These are phyloP conservation scores for Leccinum subtestaceum DNA, from an alignment of 768 basidiomycete species.

Conservation along the genomic window DNA sequence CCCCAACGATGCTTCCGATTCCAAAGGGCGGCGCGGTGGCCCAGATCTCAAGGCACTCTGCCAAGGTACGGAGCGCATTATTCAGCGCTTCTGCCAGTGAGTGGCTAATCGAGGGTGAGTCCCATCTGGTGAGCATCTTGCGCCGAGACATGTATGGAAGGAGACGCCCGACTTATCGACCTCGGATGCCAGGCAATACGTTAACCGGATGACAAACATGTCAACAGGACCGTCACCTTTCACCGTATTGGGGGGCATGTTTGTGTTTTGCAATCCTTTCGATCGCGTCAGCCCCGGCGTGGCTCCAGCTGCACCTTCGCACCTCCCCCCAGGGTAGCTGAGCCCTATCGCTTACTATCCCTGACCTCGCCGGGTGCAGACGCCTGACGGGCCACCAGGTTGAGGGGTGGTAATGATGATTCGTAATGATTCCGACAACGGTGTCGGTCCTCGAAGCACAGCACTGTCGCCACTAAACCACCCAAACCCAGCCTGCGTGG, in stretches of 20 bases:
- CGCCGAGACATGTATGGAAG: conserved; percentile 19
- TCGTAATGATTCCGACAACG: not conserved
- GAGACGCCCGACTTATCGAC: conserved; percentile 3
- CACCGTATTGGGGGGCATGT: not conserved
- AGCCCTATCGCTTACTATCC: not conserved
- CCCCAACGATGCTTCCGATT: conserved; percentile 9
- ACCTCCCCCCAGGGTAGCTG: not conserved
- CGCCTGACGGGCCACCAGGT: not conserved
- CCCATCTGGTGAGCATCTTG: conserved; percentile 13
- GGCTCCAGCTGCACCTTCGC: not conserved
- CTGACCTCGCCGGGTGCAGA: not conserved
- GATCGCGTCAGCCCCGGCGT: not conserved
- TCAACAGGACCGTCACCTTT: conserved; percentile 1
- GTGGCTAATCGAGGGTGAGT: conserved; percentile 9
- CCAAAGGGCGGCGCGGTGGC: conserved; percentile 8
- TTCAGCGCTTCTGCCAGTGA: conserved; percentile 3
- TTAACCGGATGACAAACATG: conserved; percentile 8
- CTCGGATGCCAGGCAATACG: conserved; percentile 1
- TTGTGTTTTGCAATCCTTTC: not conserved
- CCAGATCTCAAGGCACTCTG: conserved; percentile 13
- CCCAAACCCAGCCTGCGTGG: not conserved
- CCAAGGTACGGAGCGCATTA: conserved; percentile 12
- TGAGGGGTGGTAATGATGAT: not conserved
- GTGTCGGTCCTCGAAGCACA: not conserved
- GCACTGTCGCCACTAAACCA: conserved; percentile 2